Base-by-base conservation (phyloP, 768 basidiomycete species). In the Strobilomyces confusus region DNA sequence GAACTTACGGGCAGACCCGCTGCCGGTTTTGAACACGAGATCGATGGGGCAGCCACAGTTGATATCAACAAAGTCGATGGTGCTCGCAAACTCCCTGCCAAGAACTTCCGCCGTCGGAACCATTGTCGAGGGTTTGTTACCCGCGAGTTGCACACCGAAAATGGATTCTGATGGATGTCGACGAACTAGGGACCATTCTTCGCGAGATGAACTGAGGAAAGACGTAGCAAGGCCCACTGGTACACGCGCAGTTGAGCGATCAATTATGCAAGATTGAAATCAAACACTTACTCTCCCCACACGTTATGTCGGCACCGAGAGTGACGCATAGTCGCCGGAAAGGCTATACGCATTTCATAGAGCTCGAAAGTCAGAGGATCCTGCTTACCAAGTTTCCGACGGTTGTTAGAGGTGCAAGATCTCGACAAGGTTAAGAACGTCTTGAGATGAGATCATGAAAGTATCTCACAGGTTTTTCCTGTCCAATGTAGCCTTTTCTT, bases 1-100 rank as follows among this genome's bases (percentile, higher is more conserved):
- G 20, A 42, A 84, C 88, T 47, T 62, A 94, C 93, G 69, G 25
- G 94, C 94, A 52, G 88, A 89, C 0, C 94, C 94, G 51, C 92
- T 93, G 4, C 94, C 94, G 14, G 81, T 80, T 62, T 88, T 89
- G 73, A 95, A 97, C 1, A 99, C 91, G 40, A 98, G 75, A 69
- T 99, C 97, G 60, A 98, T 98, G 4, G 97, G 97, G 69, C 97
- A 98, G 8, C 95, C 95, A 69, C 92, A 91, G 64, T 99, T 99
- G 58, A 98, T 72, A 64, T 99, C 95, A 1, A 95, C 90, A 62
- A 97, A 98, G 63, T 98, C 92, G 20, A 97, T 71, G 19, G 78
- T 77, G 13, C 77, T 74, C 1, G 75, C 75, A 59, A 83, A 80
- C 65, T 91, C 86, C 56, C 78, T 81, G 2, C 79, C 82, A 25